Base-by-base conservation (phyloP, 2,329 filamentous ascomycete species). In the Xenoacremonium recifei region DNA sequence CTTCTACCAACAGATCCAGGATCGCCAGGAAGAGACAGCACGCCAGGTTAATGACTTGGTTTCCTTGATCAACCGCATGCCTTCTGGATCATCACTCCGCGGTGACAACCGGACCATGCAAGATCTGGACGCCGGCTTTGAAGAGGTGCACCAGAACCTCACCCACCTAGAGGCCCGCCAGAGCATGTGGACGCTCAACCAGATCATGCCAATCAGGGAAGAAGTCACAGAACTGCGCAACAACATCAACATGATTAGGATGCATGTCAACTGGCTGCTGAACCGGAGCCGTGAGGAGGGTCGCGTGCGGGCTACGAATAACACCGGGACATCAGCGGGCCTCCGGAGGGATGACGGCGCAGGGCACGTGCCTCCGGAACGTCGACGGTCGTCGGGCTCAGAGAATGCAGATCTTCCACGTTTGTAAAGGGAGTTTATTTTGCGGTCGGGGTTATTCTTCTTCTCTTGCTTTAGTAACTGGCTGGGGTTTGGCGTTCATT, bases 191-290 rank as follows among this genome's bases (percentile, higher is more conserved):
- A 70, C 80, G 7, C 70, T 83, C 55, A 82, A 81, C 51, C 77
- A 83, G 58, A 75, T 79, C 5, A 71, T 80, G 54, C 78, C 76
- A 6, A 74, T 84, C 46, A 78, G 80, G 42, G 79, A 84, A 44
- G 77, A 82, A 59, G 71, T 84, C n/a, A 72, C 75, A 4, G 80
- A 84, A 57, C 65, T 80, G 31, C 68, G 73, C 32, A 79, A 74
- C 61, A 79, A 73, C 49, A 66, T 79, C 45, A 77, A 77, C 37
- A 75, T 79, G 52, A 69, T 81, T 32, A 71, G 73, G 40, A 80
- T 80, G 76, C 76, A 81, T 49, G 73, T 80, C 33, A 74, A 75
- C 42, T 80, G 76, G 76, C 67, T 80, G 20, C 71, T 80, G 59
- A 77, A 76, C 45, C 68, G 72, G 47, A 71, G 71, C 44, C 62